Conservation (phyloP, 768 basidiomycete species). For the Agaricus blazei region DNA sequence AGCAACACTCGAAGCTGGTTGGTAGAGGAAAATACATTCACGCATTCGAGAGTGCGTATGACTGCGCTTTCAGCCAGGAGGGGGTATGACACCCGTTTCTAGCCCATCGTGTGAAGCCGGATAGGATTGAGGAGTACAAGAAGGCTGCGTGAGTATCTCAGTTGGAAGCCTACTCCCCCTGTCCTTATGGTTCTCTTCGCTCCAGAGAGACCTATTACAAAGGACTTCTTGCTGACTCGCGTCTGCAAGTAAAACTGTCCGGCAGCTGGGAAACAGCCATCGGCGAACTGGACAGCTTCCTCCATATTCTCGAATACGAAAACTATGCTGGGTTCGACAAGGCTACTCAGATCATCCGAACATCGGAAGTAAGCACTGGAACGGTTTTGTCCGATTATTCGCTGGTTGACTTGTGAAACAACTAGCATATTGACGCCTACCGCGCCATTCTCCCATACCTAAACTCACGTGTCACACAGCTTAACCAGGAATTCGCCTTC, state of each 20-base stretch:
- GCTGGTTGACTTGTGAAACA: conserved; percentile 1
- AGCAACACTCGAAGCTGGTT: conserved; percentile 84
- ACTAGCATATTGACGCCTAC: conserved; percentile 63
- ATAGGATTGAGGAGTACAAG: conserved; percentile 79
- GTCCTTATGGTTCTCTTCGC: conserved; percentile 1
- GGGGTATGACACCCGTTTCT: conserved; percentile 13
- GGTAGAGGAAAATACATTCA: conserved; percentile 94
- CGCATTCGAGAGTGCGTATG: conserved; percentile 72
- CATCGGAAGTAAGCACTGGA: conserved; percentile 52
- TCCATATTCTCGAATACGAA: conserved; percentile 86
- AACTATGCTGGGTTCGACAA: conserved; percentile 88
- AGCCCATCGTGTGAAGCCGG: conserved; percentile 88
- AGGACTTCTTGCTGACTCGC: conserved; percentile 67
- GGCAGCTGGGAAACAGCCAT: conserved; percentile 92
- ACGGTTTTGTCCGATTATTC: neutral
- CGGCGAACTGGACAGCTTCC: conserved; percentile 85
- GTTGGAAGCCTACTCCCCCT: neutral
- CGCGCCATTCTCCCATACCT: conserved; percentile 75
- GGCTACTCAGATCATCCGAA: conserved; percentile 55
- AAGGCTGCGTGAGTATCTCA: conserved; percentile 65
- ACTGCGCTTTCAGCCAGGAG: neutral
- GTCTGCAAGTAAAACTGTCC: conserved; percentile 79
- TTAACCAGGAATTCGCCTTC: conserved; percentile 94
- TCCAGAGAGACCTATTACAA: conserved; percentile 79
- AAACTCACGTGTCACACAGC: conserved; percentile 65